Conservation (phyloP, 805 yeast species). For the Sugiyamaella mastotermitis region DNA sequence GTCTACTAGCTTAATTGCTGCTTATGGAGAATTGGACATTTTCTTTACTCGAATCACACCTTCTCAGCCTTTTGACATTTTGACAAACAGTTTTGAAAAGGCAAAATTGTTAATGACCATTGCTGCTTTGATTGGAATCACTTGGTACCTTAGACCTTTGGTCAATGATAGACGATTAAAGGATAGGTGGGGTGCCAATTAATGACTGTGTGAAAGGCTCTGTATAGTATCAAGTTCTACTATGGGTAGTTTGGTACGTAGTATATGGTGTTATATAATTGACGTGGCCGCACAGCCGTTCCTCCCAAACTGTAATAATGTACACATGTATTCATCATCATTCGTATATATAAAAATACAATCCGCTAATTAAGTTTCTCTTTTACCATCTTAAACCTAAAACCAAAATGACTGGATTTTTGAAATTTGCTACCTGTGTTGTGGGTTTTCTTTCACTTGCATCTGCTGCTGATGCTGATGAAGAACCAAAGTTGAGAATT, state of each 20-base stretch:
- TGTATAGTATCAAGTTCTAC: too few species aligned
- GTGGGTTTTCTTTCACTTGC: too few species aligned
- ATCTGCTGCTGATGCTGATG: conserved; percentile 16
- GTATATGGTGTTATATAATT: too few species aligned
- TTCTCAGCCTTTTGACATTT: conserved; percentile 73
- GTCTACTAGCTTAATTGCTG: conserved; percentile 64
- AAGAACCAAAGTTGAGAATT: conserved; percentile 23
- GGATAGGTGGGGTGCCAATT: conserved; percentile 13
- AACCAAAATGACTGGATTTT: too few species aligned
- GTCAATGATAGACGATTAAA: conserved; percentile 13
- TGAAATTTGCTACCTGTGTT: too few species aligned
- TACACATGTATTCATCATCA: too few species aligned
- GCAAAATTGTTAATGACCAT: conserved; percentile 58
- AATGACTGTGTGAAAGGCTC: background rate
- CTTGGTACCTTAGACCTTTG: conserved; percentile 16
- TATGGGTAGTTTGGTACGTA: too few species aligned
- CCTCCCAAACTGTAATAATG: too few species aligned
- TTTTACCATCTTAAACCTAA: too few species aligned
- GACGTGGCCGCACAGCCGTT: too few species aligned
- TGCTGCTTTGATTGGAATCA: conserved; percentile 34
- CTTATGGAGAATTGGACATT: conserved; percentile 48
- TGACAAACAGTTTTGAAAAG: conserved; percentile 64
- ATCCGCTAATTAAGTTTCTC: too few species aligned
- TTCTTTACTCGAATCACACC: conserved; percentile 78
- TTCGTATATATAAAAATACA: too few species aligned